phyloP scores from a whole-genome alignment of 805 yeast genomes.

The Cyberlindnera meyerae region DNA sequence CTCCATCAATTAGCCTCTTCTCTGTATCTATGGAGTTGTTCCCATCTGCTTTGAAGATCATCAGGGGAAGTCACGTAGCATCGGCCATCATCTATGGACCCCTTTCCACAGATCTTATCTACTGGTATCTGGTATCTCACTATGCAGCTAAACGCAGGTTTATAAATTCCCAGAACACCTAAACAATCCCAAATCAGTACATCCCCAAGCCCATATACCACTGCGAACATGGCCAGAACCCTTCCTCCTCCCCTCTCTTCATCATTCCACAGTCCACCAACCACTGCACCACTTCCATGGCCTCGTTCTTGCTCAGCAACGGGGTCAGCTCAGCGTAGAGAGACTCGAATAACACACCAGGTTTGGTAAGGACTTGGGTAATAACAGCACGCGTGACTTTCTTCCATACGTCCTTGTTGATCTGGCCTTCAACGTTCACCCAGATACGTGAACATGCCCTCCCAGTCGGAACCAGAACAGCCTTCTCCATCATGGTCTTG shows the following conservation, averaged over 20 bases:
- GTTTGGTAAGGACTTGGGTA: slow-evolving; percentile 43
- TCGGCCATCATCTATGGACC: too few species aligned
- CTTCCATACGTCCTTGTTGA: slow-evolving; percentile 59
- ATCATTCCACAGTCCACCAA: slow-evolving; percentile 38
- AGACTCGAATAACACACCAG: slow-evolving; percentile 41
- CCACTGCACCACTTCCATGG: slow-evolving; percentile 39
- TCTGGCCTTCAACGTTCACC: slow-evolving; percentile 61
- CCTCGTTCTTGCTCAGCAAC: slow-evolving; percentile 28
- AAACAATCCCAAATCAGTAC: slow-evolving; percentile 4
- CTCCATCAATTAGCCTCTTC: too few species aligned
- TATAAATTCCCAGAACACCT: too few species aligned
- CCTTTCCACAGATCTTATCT: too few species aligned
- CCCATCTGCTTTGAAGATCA: too few species aligned
- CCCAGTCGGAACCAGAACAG: slow-evolving; percentile 49
- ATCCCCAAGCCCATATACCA: slow-evolving; percentile 44
- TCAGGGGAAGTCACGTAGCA: too few species aligned
- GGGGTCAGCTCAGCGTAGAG: slow-evolving; percentile 20
- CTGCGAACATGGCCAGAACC: slow-evolving; percentile 38
- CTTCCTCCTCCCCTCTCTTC: slow-evolving; percentile 29
- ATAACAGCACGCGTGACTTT: slow-evolving; percentile 45
- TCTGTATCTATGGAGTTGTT: too few species aligned
- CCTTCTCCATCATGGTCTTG: slow-evolving; percentile 8
- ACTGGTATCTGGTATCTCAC: too few species aligned
- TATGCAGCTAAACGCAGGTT: too few species aligned
- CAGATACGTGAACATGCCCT: slow-evolving; percentile 64